Evolutionary conservation across 176 grass and related monocot genomes (phyloP).

Genomic region (Triticum turgidum): DNA sequence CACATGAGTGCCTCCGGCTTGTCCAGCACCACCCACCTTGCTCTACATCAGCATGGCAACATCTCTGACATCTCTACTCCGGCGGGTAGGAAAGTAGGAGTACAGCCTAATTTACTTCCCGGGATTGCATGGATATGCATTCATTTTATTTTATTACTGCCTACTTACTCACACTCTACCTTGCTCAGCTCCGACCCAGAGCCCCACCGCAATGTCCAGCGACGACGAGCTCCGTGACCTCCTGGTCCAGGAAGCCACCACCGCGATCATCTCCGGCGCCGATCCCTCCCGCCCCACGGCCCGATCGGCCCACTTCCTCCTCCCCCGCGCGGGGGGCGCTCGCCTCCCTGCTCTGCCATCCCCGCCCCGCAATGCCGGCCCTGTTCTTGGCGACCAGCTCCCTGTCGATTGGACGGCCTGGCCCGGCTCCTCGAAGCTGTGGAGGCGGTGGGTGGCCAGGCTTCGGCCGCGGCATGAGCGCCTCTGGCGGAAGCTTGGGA

Average conservation of each 20-base stretch:
- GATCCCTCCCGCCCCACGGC: background rate
- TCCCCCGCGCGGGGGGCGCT: background rate
- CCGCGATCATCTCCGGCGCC: background rate
- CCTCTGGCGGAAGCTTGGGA: conserved; percentile 56
- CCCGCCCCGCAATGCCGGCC: background rate
- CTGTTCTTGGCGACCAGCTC: conserved; percentile 15
- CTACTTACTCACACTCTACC: no score
- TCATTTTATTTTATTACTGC: no score
- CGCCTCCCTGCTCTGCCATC: background rate
- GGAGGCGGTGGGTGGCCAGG: conserved; percentile 75
- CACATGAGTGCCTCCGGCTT: no score
- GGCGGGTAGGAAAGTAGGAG: no score
- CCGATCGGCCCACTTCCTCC: conserved; percentile 43
- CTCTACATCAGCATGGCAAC: no score
- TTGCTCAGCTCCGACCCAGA: no score
- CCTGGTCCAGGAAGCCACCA: background rate
- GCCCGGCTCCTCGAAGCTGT: conserved; percentile 45
- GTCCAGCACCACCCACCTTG: no score
- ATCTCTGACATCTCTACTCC: no score
- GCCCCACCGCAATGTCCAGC: background rate
- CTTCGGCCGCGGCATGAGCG: conserved; percentile 45
- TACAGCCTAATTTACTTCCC: no score
- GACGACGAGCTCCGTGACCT: background rate
- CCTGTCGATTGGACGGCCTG: conserved; percentile 62
- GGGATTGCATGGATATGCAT: no score